phyloP scores from a whole-genome alignment of 768 basidiomycete species.

The Kwoniella newhampshirensis region DNA sequence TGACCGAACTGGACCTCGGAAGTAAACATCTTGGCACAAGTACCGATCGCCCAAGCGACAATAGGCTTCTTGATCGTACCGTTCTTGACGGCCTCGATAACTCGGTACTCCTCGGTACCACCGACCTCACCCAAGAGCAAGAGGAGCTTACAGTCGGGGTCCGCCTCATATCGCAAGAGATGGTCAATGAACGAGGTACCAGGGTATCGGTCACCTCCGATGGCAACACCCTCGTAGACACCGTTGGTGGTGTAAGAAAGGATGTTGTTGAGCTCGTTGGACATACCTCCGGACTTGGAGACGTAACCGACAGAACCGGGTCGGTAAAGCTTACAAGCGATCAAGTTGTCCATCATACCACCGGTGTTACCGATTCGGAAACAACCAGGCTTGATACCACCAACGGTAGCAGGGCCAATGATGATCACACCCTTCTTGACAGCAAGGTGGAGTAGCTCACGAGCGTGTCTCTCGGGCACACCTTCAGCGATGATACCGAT shows the following conservation, averaged over 20 bases:
- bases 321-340: conserved; percentile 96
- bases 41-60: conserved; percentile 99
- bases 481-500: conserved; percentile 97
- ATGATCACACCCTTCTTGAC: conserved; percentile 83
- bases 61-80: conserved; percentile 97
- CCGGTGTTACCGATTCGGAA: conserved; percentile 99
- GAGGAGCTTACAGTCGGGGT: conserved; percentile 98
- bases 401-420: conserved; percentile 95
- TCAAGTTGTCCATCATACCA: conserved; percentile 99
- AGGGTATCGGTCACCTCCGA: conserved; percentile 98
- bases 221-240: conserved; percentile 99
- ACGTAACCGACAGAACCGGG: conserved; percentile 97
- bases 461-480: conserved; percentile 95
- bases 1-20: conserved; percentile 99
- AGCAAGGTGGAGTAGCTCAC: conserved; percentile 90
- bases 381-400: conserved; percentile 99
- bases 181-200: conserved; percentile 99
- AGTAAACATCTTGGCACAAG: conserved; percentile 99
- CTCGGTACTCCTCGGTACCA: conserved; percentile 97
- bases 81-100: conserved; percentile 92
- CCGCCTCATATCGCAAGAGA: conserved; percentile 92
- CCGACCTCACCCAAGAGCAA: conserved; percentile 98
- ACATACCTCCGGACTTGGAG: conserved; percentile 99
- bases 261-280: conserved; percentile 99
- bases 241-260: conserved; percentile 93